These are phyloP conservation scores for Gymnopilus junonius DNA, from an alignment of 768 basidiomycete species.

Conservation along the genomic window DNA sequence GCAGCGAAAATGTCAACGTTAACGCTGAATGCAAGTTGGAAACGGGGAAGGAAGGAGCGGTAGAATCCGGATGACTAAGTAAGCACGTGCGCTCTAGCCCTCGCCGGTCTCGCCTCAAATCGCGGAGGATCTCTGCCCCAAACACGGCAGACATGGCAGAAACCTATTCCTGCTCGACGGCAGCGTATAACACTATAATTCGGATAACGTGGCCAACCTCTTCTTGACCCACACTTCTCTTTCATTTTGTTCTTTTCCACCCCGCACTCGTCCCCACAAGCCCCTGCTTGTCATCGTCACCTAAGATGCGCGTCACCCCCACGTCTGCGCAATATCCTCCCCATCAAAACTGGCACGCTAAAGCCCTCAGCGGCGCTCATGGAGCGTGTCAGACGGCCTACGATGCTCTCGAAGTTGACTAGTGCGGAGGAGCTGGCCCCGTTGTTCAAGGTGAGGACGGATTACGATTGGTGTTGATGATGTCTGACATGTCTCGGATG, in stretches of 20 bases:
- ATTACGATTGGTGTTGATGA: not conserved
- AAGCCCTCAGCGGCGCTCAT: constrained; percentile 34
- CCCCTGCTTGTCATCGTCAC: not conserved
- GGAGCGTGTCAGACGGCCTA: constrained; percentile 46
- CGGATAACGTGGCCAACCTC: not conserved
- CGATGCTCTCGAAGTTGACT: constrained; percentile 40
- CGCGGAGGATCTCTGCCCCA: not conserved
- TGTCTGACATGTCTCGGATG: not conserved
- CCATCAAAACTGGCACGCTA: constrained; percentile 3
- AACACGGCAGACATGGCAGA: constrained; percentile 1
- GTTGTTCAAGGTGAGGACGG: constrained; percentile 40
- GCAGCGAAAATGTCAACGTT: too few species aligned
- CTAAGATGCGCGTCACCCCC: constrained; percentile 14
- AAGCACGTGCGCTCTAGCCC: not conserved
- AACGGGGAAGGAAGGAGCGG: not conserved
- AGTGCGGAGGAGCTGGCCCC: constrained; percentile 43
- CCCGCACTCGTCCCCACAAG: not conserved
- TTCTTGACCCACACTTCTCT: not conserved
- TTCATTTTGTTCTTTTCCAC: not conserved
- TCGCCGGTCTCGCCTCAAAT: not conserved
- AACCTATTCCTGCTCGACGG: not conserved
- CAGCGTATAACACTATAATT: not conserved
- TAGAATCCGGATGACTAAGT: not conserved
- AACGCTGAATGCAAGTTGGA: too few species aligned
- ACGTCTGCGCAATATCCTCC: constrained; percentile 10